Base-by-base conservation (phyloP, 768 basidiomycete genomes). In the Steccherinum ochraceum region DNA sequence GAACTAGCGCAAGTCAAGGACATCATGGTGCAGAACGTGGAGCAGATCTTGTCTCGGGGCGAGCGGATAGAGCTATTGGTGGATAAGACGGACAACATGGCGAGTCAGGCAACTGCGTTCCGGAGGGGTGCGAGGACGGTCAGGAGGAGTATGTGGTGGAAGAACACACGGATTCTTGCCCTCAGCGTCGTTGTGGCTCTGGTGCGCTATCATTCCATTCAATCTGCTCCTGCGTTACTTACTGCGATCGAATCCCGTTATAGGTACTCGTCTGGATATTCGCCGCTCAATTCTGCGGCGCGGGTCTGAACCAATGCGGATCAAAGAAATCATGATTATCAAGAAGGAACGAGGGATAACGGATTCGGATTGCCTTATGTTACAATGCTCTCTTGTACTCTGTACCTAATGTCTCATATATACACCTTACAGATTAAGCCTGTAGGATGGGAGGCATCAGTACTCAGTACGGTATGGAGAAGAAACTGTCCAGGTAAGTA, bases 21-120 rank as follows among this genome's bases (percentile, higher is more conserved):
- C 61, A 91, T 96, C 69, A 95, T 96, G 93, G 94, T 97, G 46
- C 90, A 97, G 68, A 97, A 97, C 65, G 94, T 97, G 56, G 93
- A 97, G 69, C 89, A 93, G 66, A 95, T 98, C 56, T 79, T 99
- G 40, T 86, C 81, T 48, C 78, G 96, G 30, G 96, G 96, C 20
- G 96, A 99, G 68, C 78, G 96, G 48, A 91, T 99, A 58, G 95
- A 97, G 65, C 76, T 97, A 16, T 78, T 99, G 47, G 89, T 98
- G 24, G 93, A 97, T 72, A 96, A 96, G 76, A 99, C 96, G 24
- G 94, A 97, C 64, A 87, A 78, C 49, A 90, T 99, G 84, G 88
- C 90, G 5, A 86, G 84, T 10, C 93, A 98, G 67, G 93, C 95
- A 3, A 90, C 89, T 2, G 92, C 91, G 5, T 99, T 99, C 71